A percentile compares a stretch with the other conserved stretches of the same genome.
phyloP scores from a whole-genome alignment of 2,329 filamentous ascomycete species.

The Colletotrichum destructivum region DNA sequence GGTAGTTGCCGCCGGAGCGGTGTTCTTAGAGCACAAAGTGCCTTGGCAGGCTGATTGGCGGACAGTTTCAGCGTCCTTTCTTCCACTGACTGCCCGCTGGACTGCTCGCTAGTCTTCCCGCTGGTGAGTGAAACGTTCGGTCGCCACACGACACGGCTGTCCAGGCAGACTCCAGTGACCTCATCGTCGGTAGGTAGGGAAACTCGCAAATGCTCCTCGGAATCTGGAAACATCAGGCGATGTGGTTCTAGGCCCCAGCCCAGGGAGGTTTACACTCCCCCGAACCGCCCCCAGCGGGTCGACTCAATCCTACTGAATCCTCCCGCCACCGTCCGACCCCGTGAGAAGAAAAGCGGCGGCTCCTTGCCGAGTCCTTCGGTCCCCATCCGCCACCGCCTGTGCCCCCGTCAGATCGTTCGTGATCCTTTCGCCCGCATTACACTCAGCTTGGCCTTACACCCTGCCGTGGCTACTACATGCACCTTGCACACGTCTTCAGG shows the following conservation, averaged over 20 bases:
- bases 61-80: conserved; percentile 1
- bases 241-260: not conserved
- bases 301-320: conserved; percentile 18
- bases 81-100: not conserved
- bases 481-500: not conserved
- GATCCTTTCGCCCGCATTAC: not conserved
- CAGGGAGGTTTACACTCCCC: not conserved
- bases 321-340: conserved; percentile 17
- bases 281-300: not conserved
- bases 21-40: not conserved
- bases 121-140: too few species aligned
- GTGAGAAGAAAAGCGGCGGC: conserved; percentile 10
- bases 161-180: not conserved
- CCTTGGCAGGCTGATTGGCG: not conserved
- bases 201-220: too few species aligned
- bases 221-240: too few species aligned
- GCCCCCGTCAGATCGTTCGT: not conserved
- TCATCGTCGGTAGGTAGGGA: not conserved
- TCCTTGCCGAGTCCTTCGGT: conserved; percentile 17
- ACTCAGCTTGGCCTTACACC: not conserved
- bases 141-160: not conserved
- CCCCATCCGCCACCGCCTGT: conserved; percentile 3
- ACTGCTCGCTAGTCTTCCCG: too few species aligned
- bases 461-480: not conserved
- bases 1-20: conserved; percentile 5